A percentile compares a stretch with the other conserved stretches of the same genome.
Conservation (phyloP, 2,329 filamentous ascomycete genomes). For the Trichoderma brevicompactum region DNA sequence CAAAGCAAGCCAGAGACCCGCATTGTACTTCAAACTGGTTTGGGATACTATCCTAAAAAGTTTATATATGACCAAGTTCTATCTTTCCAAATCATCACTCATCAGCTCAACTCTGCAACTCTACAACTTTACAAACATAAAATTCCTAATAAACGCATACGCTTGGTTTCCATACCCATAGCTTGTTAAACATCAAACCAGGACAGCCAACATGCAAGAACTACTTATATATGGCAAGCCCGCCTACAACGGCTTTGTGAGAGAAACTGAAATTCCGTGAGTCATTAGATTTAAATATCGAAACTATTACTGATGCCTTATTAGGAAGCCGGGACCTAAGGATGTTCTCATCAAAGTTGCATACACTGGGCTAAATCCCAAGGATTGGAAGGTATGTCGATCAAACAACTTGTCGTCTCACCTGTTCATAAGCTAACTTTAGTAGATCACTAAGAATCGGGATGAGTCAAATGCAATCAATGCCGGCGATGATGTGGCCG, state of each 20-base stretch:
- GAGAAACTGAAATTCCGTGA: constrained; percentile 12
- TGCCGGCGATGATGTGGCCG: constrained; percentile 37
- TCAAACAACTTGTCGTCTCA: background rate
- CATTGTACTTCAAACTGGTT: background rate
- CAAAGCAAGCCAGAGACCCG: background rate
- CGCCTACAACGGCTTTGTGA: constrained; percentile 3
- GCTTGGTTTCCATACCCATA: background rate
- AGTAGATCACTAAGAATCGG: constrained; percentile 4
- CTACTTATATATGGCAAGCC: background rate
- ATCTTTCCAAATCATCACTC: background rate
- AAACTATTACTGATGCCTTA: background rate
- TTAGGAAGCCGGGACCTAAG: constrained; percentile 19
- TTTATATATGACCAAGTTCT: background rate
- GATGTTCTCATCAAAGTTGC: constrained; percentile 36
- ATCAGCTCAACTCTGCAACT: background rate
- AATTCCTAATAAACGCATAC: too few relatives aligned
- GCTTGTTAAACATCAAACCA: background rate
- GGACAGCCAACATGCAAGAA: background rate
- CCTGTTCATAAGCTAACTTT: background rate
- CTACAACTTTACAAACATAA: background rate
- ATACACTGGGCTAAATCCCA: constrained; percentile 34
- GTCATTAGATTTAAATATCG: background rate
- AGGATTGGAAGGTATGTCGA: constrained; percentile 34
- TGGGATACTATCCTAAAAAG: too few relatives aligned
- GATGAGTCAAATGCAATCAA: constrained; percentile 28